Evolutionary conservation across 2,329 filamentous ascomycete genomes (phyloP), one percentile per base, ranked within the genome.

Genomic region (Coniochaeta prunicola): DNA sequence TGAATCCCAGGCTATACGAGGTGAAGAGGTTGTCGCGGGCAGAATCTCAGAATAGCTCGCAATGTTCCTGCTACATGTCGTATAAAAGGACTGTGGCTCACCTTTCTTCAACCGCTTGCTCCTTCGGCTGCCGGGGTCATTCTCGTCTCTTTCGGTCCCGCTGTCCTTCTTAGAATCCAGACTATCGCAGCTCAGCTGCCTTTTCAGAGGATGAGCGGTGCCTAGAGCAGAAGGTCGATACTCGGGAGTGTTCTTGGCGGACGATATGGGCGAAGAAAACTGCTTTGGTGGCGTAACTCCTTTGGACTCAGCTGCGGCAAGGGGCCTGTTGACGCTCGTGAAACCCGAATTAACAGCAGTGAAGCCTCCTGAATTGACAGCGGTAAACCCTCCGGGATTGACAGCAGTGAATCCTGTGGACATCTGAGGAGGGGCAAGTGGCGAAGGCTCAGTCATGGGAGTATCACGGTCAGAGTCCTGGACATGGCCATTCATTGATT

Each of bases 31-130:
- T 38, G 36, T 8, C 34, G 19, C 13, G 13, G 19, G 12, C 21
- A 45, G 3, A 50, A 17, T 2, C 6, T 26, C 21, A 28, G 30
- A 4, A 58, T 19, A 30, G 26, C 57, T 58, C 48, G 19, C 45
- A 21, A 15, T 57, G 38, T 28, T 48, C 50, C n/a, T 57, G 21
- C 4, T 40, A 64, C 64, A 60, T 58, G 53, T n/a, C 57, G 61
- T 42, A 21, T 24, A n/a, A 26, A 3, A 28, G 5, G 42, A 26
- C 5, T 31, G 45, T 9, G 50, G 73, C 81, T 68, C 79, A 89
- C 87, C 87, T 80, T 96, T 96, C 73, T 94, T 96, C 13, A 96
- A 80, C 48, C 94, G 86, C 76, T 99, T 99, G 73, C 92, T 97
- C 59, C 93, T 87, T 62, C 94, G 85, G 63, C 89, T 91, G 62